Evolutionary conservation across 2,329 filamentous ascomycete species (phyloP), one percentile per base, ranked within the genome.

Genomic region (Ophiobolus disseminans): DNA sequence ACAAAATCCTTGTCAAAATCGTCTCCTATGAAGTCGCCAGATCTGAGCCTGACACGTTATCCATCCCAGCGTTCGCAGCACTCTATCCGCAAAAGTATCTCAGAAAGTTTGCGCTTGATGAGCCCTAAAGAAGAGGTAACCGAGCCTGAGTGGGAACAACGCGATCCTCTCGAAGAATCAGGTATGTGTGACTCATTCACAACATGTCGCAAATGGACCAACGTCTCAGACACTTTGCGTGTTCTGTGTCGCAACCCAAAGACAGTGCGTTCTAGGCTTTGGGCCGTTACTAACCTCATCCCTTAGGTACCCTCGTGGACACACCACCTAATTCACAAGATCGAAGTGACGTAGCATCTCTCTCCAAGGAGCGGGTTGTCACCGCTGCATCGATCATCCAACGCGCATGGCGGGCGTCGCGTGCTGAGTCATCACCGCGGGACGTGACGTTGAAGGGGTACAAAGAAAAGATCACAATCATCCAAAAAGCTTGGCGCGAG

Each of bases 401-500:
- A 40, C 66, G 68, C 11, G 67, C 72, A 19, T 73, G 69, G 70
- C 54, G 70, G n/a, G 60, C 61, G 20, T 58, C 59, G 17, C 58
- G 60, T 13, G 40, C 50, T n/a, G 60, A 64, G 23, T 53, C 60
- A n/a, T 50, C 54, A 9, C 40, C 52, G 38, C 53, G 40, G 41
- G 41, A 57, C 4, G 37, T 62, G 43, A 58, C 68, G 14, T 63
- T 74, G 22, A 62, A 63, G 36, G 73, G 74, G 28, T 75, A 73
- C 62, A 73, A 65, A 54, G 60, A 67, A 11, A 75, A 73, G 32
- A 70, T 75, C 13, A 70, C 63, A 2, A 38, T 73, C 10, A 68
- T 75, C 4, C 73, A 75, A 39, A 70, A 68, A 37, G 58, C 65
- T 13, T 75, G 73, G 73, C 62, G 72, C 40, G 56, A 72, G 48